Evolutionary conservation across 192 early-diverging fungal species (phyloP), one percentile per base, ranked within the genome.

Genomic region (Coemansia sp.): DNA sequence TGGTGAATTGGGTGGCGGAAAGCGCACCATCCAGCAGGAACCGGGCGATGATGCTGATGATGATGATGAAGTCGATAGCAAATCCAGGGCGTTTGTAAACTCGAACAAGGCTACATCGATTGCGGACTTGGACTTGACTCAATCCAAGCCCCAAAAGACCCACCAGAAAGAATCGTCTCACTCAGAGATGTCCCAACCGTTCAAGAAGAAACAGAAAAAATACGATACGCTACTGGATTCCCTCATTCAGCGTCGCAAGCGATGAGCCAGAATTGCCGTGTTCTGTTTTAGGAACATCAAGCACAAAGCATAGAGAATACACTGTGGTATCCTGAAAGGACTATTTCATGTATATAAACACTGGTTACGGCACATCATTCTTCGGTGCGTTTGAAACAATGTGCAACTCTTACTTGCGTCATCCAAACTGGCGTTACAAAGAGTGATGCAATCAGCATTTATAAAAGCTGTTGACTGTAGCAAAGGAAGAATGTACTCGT

Each of bases 201-300:
- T 35, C 38, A 70, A 75, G 46, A 76, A 71, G 30, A 71, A 71
- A 43, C 64, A 62, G 15, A 69, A 69, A 62, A 76, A 59, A 53
- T 53, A 53, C 21, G 52, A 38, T 63, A 52, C 46, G 12, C 62
- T 71, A 12, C 60, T 76, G 60, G 75, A 76, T 58, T 71, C 75
- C 62, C 61, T 76, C 10, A 62, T 71, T 49, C 68, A 64, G 41
- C 75, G 38, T 2, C 75, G 69, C 51, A 56, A 43, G 34, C 64
- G 64, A 24, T 57, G 34, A 59, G 21, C 21, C 21, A 64, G 58
- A 49, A 58, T 44, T 44, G 23, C 48, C 16, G 36, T 52, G 18
- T 15, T 34, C 48, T 51, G 23, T 60, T 61, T 62, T 69, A 55
- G 18, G n/a, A 20, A 65, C 3, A 30, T 1, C 30, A 30, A 30